phyloP scores from a whole-genome alignment of 371 early-diverging fungal species.

The Rhizomucor miehei region DNA sequence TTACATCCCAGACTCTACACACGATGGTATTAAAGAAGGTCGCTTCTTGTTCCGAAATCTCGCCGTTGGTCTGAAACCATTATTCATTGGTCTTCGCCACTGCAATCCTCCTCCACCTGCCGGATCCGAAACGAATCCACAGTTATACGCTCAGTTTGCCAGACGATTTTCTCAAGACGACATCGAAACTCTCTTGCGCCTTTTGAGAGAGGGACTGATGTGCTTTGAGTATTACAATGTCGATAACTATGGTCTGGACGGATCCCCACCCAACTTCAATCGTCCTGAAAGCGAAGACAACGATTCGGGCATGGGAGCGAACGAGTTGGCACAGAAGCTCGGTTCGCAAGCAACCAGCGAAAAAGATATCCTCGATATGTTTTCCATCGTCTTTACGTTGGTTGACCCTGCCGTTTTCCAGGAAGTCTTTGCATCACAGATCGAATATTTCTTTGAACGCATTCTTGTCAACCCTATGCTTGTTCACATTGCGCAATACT shows the following conservation, averaged over 20 bases:
- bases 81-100: constrained; percentile 71
- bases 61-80: constrained; percentile 82
- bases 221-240: constrained; percentile 87
- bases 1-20: constrained; percentile 59
- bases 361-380: constrained; percentile 90
- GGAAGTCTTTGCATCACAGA: constrained; percentile 90
- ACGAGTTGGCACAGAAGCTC: constrained; percentile 28
- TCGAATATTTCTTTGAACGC: constrained; percentile 82
- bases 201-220: constrained; percentile 83
- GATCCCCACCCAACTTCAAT: constrained; percentile 28
- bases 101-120: constrained; percentile 66
- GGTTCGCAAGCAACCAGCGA: constrained; percentile 68
- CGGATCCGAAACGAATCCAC: constrained; percentile 29
- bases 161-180: constrained; percentile 74
- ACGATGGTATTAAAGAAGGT: constrained; percentile 74
- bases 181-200: constrained; percentile 58
- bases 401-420: constrained; percentile 93
- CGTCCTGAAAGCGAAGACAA: constrained; percentile 9
- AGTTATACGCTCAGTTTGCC: constrained; percentile 44
- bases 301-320: constrained; percentile 35
- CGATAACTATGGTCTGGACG: constrained; percentile 65
- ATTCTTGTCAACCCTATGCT: constrained; percentile 80
- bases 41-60: constrained; percentile 84
- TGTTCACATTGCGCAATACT: constrained; percentile 85
- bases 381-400: constrained; percentile 83